Evolutionary conservation across 164 flowering plant species (phyloP).

Genomic region (Vitis cinerea): DNA sequence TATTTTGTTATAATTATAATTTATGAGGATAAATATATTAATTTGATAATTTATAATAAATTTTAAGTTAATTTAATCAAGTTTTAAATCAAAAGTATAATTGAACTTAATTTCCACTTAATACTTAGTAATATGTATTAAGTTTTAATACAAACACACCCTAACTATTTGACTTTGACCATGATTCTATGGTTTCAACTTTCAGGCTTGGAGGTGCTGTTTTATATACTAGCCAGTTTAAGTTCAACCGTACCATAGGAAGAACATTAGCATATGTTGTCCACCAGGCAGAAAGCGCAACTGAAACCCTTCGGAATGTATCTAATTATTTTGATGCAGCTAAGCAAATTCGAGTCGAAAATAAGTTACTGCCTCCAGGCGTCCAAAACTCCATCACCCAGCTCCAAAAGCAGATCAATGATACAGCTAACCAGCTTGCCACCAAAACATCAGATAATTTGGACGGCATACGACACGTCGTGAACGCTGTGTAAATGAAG

Average conservation of each 20-base stretch:
- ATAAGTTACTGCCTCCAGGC: constrained; percentile 39
- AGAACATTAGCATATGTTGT: constrained; percentile 39
- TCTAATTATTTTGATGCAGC: constrained; percentile 35
- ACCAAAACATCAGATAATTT: constrained; percentile 21
- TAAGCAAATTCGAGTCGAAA: constrained; percentile 33
- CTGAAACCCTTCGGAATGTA: constrained; percentile 22
- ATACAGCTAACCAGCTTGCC: constrained; percentile 26
- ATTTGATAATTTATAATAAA: too few species aligned
- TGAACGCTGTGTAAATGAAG: constrained; percentile 33
- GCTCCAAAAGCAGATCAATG: constrained; percentile 24
- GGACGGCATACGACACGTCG: constrained; percentile 28
- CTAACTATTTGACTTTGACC: too few species aligned
- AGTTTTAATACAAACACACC: too few species aligned
- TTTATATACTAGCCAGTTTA: constrained; percentile 36
- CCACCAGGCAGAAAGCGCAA: constrained; percentile 34
- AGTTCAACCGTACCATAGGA: constrained; percentile 32
- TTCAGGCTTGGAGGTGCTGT: constrained; percentile 33
- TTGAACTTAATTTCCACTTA: too few species aligned
- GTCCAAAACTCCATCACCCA: constrained; percentile 42
- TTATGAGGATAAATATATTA: too few species aligned
- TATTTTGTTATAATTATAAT: too few species aligned
- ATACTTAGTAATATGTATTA: too few species aligned
- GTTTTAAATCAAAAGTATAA: too few species aligned
- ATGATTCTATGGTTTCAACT: constrained; percentile 16
- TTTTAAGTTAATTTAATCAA: too few species aligned